Evolutionary conservation across 495 filamentous ascomycete species (phyloP), one percentile per base, ranked within the genome.

Genomic region (Mycothermus thermophilus): DNA sequence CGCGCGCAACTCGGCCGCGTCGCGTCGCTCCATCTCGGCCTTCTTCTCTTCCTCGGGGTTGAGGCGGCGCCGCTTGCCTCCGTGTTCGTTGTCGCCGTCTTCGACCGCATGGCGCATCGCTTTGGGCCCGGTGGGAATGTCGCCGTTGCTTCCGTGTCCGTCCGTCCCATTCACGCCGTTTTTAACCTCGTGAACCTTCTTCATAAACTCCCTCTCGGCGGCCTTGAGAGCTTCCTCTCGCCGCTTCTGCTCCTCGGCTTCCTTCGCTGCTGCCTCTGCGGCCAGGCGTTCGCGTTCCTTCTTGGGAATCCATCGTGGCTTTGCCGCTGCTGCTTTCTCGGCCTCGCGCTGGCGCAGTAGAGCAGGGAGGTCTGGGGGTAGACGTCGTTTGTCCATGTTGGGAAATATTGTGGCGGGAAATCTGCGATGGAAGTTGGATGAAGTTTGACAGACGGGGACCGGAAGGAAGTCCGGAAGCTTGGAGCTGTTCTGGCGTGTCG

Each of bases 271-370:
- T 57, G 87, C 93, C 51, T 94, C 87, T 6, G 86, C 60, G 5
- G 84, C 86, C 36, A 94, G 52, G 32, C 75, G 75, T 53, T 96
- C 92, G 25, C 90, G 76, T 54, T 95, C 71, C 22, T 80, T 80
- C 65, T 87, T 94, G 3, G 83, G 79, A 8, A 97, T 60, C 54
- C 93, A 97, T 62, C 88, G 87, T 3, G 92, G 92, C 73, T 93
- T 69, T n/a, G 63, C 51, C 0, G 62, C 60, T 1, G 54, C 52
- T 24, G 53, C 64, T 18, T 61, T 58, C 33, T 64, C 57, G 18
- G 59, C 61, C 33, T 64, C 61, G 27, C 58, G 53, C 51, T 67
- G 53, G 48, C 63, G 60, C 34, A 69, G 28, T 7, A 67, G 49
- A 35, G 65, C 64, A 11, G 65, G 60, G 38, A 69, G 45, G 27